Evolutionary conservation across 345 rosid genomes (phyloP).

Genomic region (Hirschfeldia incana): DNA sequence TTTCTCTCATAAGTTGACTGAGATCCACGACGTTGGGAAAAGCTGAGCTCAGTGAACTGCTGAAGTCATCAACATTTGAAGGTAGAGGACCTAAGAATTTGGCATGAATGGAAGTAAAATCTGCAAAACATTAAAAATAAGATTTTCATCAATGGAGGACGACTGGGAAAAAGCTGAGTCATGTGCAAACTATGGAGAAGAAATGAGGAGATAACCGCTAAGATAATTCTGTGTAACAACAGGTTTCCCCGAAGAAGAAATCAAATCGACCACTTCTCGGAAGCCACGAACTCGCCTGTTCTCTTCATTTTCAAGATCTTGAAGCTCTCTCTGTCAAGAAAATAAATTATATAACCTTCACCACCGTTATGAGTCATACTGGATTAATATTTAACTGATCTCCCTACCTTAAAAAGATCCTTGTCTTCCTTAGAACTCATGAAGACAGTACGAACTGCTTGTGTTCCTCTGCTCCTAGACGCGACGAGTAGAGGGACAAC

Average conservation of each 20-base stretch:
- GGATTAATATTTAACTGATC: not conserved
- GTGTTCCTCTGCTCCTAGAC: slow-evolving; percentile 71
- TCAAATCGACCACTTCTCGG: slow-evolving; percentile 87
- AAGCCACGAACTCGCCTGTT: slow-evolving; percentile 75
- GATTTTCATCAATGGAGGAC: not conserved
- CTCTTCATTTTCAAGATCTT: slow-evolving; percentile 57
- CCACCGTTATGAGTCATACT: not conserved
- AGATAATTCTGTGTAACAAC: slow-evolving; percentile 75
- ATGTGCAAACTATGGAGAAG: slow-evolving; percentile 8
- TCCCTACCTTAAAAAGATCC: slow-evolving; percentile 59
- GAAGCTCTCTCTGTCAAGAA: slow-evolving; percentile 70
- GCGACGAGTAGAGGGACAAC: slow-evolving; percentile 72
- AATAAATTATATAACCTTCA: not conserved
- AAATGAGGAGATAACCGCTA: slow-evolving; percentile 61
- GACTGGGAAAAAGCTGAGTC: not conserved
- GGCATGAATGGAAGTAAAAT: slow-evolving; percentile 71
- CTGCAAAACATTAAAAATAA: slow-evolving; percentile 42
- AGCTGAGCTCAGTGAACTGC: slow-evolving; percentile 45
- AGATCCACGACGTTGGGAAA: slow-evolving; percentile 76
- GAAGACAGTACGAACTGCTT: slow-evolving; percentile 68
- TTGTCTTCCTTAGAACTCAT: slow-evolving; percentile 75
- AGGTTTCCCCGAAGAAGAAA: slow-evolving; percentile 85
- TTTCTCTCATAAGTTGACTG: slow-evolving; percentile 62
- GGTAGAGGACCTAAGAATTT: slow-evolving; percentile 83
- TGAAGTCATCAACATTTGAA: slow-evolving; percentile 64